phyloP scores from a whole-genome alignment of 2,329 filamentous ascomycete species.

The Talaromyces sp. region DNA sequence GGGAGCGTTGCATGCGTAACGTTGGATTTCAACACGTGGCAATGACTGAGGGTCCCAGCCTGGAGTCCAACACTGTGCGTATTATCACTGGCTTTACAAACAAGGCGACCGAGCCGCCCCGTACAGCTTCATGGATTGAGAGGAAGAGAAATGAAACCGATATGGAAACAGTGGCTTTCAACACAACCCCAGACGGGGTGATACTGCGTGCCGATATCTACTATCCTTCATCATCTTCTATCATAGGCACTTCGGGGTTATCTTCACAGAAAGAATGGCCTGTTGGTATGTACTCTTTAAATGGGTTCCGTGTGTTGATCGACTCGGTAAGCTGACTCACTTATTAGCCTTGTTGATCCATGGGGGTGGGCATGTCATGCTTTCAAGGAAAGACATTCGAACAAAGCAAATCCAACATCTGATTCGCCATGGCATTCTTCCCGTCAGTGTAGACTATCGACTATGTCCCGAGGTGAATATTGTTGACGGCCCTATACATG shows the following conservation, averaged over 20 bases:
- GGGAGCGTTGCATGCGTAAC: conserved; percentile 1
- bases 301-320: not conserved
- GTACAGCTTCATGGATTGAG: not conserved
- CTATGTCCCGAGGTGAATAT: conserved; percentile 6
- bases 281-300: not conserved
- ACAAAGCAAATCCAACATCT: not conserved
- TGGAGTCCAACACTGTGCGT: not conserved
- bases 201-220: not conserved
- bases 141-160: not conserved
- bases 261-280: not conserved
- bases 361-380: conserved; percentile 6
- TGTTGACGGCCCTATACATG: not conserved
- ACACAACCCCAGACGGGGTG: not conserved
- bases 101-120: not conserved
- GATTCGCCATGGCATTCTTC: not conserved
- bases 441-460: conserved; percentile 8
- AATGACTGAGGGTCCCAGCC: not conserved
- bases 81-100: not conserved
- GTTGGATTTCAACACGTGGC: not conserved
- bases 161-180: not conserved
- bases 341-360: conserved; percentile 6
- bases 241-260: not conserved
- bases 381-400: conserved; percentile 5
- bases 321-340: not conserved
- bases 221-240: not conserved